phyloP scores from a whole-genome alignment of 129 eudicot species.

The Flaveria robusta region DNA sequence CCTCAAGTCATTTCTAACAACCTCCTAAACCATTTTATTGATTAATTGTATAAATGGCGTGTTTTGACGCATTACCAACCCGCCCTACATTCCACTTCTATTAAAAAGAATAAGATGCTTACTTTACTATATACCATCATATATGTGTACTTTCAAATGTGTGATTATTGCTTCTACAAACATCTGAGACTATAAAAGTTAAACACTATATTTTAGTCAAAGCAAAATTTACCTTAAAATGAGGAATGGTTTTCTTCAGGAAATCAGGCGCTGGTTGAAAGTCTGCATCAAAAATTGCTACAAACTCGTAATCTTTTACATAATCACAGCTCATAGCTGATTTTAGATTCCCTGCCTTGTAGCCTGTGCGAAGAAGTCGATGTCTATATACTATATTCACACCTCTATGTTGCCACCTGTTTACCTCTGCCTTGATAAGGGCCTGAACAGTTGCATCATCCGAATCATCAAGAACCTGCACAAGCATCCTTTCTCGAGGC shows the following conservation, averaged over 20 bases:
- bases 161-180: neutral
- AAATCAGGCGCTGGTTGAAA: conserved; percentile 89
- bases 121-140: neutral
- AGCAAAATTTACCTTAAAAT: conserved; percentile 61
- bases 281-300: conserved; percentile 93
- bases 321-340: conserved; percentile 91
- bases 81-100: neutral
- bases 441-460: conserved; percentile 66
- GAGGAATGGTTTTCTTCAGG: conserved; percentile 74
- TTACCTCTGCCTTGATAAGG: conserved; percentile 79
- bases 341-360: conserved; percentile 89
- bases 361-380: conserved; percentile 85
- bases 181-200: neutral
- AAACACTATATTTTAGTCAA: neutral
- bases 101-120: neutral
- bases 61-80: conserved; percentile 1
- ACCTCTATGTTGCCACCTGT: conserved; percentile 85
- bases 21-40: neutral
- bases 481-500: conserved; percentile 90
- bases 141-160: neutral
- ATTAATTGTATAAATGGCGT: no score
- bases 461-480: conserved; percentile 84
- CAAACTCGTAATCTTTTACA: conserved; percentile 87
- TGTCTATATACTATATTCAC: conserved; percentile 70
- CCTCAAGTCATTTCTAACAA: neutral